These are phyloP conservation scores for Xerocomus minutiporus DNA, from an alignment of 1,284 basidiomycete genomes.

Conservation along the genomic window DNA sequence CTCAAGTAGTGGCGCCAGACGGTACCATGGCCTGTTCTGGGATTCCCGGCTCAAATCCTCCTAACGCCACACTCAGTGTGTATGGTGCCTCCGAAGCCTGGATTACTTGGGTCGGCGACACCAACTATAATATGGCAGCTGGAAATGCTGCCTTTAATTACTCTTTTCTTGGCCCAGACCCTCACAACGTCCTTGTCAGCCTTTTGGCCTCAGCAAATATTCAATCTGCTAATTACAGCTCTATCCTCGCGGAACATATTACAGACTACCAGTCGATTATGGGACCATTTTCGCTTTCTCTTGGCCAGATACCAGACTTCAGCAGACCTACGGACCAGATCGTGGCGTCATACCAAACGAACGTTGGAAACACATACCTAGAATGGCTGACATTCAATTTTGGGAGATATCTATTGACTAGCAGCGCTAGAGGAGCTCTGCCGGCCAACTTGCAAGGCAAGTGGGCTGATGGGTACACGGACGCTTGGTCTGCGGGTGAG, in stretches of 20 bases:
- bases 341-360: constrained; percentile 46
- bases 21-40: no score
- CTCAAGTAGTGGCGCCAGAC: no score
- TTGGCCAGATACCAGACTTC: constrained; percentile 55
- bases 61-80: no score
- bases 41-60: no score
- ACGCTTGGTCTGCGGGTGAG: constrained; percentile 62
- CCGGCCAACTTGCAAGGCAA: constrained; percentile 73
- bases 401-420: constrained; percentile 62
- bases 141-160: no score
- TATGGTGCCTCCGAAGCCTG: no score
- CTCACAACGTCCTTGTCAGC: constrained; percentile 45
- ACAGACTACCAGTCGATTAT: constrained; percentile 46
- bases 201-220: constrained; percentile 37
- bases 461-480: constrained; percentile 53
- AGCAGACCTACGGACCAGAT: constrained; percentile 55
- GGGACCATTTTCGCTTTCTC: constrained; percentile 48
- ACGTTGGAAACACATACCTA: constrained; percentile 57
- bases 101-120: no score
- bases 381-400: constrained; percentile 73
- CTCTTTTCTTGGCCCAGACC: constrained; percentile 60
- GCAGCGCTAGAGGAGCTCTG: constrained; percentile 56
- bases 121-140: no score
- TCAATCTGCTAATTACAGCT: constrained; percentile 28
- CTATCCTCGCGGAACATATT: constrained; percentile 45